Evolutionary conservation across 148 eudicot genomes (phyloP).

Genomic region (Beta vulgaris): DNA sequence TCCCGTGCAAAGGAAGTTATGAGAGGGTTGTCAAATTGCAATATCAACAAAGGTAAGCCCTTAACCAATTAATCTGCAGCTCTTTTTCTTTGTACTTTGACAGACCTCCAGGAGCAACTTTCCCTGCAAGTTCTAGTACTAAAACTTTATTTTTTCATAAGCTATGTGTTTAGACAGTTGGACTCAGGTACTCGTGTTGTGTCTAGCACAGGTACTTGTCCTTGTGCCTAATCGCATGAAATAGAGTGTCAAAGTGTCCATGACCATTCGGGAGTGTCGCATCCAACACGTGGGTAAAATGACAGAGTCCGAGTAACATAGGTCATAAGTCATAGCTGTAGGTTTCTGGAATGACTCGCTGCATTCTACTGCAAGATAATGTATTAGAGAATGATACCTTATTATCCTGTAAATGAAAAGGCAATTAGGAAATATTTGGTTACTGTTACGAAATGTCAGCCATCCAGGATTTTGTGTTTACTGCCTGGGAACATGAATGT

Average conservation of each 20-base stretch:
- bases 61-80: neutral
- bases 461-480: neutral
- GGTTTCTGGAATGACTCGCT: neutral
- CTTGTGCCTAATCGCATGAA: too few species aligned
- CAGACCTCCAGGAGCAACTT: neutral
- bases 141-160: neutral
- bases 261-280: too few species aligned
- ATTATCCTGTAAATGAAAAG: neutral
- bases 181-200: too few species aligned
- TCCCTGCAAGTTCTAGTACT: neutral
- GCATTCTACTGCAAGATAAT: neutral
- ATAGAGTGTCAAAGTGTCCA: too few species aligned
- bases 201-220: too few species aligned
- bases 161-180: too few species aligned
- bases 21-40: constrained; percentile 89
- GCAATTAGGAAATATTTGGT: neutral
- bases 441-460: neutral
- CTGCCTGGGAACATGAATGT: neutral
- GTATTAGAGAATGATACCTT: neutral
- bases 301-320: too few species aligned
- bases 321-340: too few species aligned
- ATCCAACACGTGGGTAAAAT: too few species aligned
- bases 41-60: constrained; percentile 72
- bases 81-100: neutral
- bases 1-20: constrained; percentile 72